Evolutionary conservation across 768 basidiomycete species (phyloP).

Genomic region (Fomitopsis serialis): DNA sequence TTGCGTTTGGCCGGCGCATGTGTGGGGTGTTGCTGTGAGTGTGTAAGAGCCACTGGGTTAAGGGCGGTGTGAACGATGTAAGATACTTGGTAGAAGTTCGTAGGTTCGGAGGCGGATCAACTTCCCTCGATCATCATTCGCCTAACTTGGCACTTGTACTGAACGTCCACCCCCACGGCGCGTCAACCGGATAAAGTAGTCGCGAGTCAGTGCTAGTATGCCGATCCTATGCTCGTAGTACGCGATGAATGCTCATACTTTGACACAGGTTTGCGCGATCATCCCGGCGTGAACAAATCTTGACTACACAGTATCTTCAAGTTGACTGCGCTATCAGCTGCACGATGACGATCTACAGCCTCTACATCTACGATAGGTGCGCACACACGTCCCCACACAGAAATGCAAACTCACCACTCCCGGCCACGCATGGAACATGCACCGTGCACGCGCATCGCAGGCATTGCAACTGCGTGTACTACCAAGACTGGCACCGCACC

Average conservation of each 20-base stretch:
- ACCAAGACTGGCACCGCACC: constrained; percentile 91
- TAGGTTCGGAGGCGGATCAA: neutral
- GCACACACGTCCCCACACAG: constrained; percentile 11
- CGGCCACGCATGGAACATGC: constrained; percentile 1
- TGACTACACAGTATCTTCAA: too few relatives aligned
- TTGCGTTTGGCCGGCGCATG: neutral
- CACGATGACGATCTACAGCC: constrained; percentile 80
- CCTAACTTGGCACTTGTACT: neutral
- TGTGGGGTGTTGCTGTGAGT: neutral
- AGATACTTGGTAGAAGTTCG: too few relatives aligned
- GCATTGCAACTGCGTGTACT: constrained; percentile 90
- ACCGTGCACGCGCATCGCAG: constrained; percentile 30
- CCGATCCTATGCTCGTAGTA: too few relatives aligned
- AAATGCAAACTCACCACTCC: neutral
- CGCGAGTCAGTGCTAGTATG: too few relatives aligned
- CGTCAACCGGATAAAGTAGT: too few relatives aligned
- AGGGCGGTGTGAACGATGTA: too few relatives aligned
- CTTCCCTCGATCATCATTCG: neutral
- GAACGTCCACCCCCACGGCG: neutral
- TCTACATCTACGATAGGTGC: constrained; percentile 92
- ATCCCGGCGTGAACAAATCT: too few relatives aligned
- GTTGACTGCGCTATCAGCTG: neutral
- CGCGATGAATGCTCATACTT: too few relatives aligned
- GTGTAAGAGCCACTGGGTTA: neutral
- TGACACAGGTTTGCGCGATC: too few relatives aligned